Percentiles rank a stretch among this genome's conserved stretches.
These are phyloP conservation scores for Trypanosoma cruzi DNA, from an alignment of 208 protist genomes.

Conservation along the genomic window DNA sequence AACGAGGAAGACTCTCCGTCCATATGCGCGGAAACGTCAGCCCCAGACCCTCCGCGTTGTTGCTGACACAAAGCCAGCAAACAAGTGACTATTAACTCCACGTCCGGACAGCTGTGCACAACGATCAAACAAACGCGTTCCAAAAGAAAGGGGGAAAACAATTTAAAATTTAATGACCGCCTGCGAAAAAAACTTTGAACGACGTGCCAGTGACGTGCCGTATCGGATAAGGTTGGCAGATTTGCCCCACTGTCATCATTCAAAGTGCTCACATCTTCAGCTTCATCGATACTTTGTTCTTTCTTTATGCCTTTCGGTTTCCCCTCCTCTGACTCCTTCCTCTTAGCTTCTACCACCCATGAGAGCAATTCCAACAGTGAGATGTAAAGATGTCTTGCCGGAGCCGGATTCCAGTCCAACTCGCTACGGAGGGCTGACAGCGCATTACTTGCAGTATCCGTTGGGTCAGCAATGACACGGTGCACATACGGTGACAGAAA, in stretches of 20 bases:
- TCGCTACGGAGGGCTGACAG: constrained; percentile 28
- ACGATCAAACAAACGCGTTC: constrained; percentile 35
- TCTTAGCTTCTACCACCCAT: constrained; percentile 21
- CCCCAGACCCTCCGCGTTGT: not conserved
- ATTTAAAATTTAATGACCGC: not conserved
- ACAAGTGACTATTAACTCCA: constrained; percentile 22
- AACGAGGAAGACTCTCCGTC: constrained; percentile 11
- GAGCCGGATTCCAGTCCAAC: constrained; percentile 29
- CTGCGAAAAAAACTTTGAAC: constrained; percentile 12
- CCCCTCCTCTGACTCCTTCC: not conserved
- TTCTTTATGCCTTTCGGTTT: not conserved
- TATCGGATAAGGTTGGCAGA: constrained; percentile 15
- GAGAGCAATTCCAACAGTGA: constrained; percentile 54
- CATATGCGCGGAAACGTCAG: no score
- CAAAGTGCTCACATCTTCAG: not conserved
- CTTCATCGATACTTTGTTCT: not conserved
- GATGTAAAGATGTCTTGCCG: constrained; percentile 53
- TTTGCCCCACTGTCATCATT: not conserved
- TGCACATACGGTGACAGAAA: constrained; percentile 22
- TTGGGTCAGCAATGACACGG: not conserved
- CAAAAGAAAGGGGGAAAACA: constrained; percentile 22
- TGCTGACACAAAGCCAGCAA: constrained; percentile 21
- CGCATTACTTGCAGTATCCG: constrained; percentile 2
- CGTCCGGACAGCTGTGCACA: constrained; percentile 34
- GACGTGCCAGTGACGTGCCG: constrained; percentile 17